Base-by-base conservation (phyloP, 1,284 basidiomycete species). In the Paramarasmius palmivorus region DNA sequence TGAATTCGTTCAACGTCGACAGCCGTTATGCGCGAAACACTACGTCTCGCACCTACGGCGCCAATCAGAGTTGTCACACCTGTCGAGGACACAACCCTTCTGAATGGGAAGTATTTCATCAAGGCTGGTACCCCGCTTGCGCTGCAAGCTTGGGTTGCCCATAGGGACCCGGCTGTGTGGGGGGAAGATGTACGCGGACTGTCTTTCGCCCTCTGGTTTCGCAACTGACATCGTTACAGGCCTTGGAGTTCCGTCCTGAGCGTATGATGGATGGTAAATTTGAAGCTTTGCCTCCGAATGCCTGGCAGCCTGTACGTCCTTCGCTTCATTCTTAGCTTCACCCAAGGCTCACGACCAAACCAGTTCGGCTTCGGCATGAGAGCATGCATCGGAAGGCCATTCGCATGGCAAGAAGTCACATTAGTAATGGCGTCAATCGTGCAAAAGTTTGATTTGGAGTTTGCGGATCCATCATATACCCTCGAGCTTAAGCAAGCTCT, bases 281-380 rank as follows among this genome's bases (percentile, higher is more conserved):
- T 56, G 72, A 77, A 62, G 65, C 66, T 36, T 58, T 78, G 4
- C 76, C 77, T 23, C 71, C 71, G 25, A 73, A 77, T 52, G 69
- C 75, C 3, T 78, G 76, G 75, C 75, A 78, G 47, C 76, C 77
- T 0, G 77, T 77, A 53, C n/a, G n/a, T n/a, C 69, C 74, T 59
- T 51, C 20, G n/a, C 29, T 8, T 38, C 36, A 20, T n/a, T n/a
- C n/a, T n/a, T n/a, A n/a, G n/a, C 17, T 29, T 25, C 8, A 10
- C 6, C 4, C 17, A 14, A 2, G 4, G n/a, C 14, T 17, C 19
- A 29, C 17, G 14, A 2, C 25, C 14, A n/a, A n/a, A n/a, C n/a
- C 32, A 61, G 63, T 65, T 63, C 39, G 63, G 62, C 6, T 76
- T 67, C 52, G 74, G 75, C 7, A 57, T 69, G 58, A 69, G 76